Evolutionary conservation across 2,329 filamentous ascomycete genomes (phyloP).

Genomic region (Alternaria rosae): DNA sequence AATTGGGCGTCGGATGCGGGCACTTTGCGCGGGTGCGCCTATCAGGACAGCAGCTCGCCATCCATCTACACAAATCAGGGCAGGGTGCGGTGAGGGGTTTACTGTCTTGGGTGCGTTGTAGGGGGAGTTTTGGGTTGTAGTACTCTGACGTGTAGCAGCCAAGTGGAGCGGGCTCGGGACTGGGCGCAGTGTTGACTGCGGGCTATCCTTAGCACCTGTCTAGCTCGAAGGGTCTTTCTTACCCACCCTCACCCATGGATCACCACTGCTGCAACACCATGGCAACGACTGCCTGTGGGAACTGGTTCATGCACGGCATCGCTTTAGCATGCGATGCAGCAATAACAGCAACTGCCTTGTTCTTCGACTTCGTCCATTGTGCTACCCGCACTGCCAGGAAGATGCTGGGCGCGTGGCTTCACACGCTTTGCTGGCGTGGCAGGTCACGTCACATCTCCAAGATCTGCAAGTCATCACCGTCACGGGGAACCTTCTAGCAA

Average conservation of each 20-base stretch:
- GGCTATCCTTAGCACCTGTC: slow-evolving; percentile 3
- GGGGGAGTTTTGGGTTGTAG: slow-evolving; percentile 17
- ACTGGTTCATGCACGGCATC: not conserved
- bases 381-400: slow-evolving; percentile 6
- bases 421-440: slow-evolving; percentile 18
- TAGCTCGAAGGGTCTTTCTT: slow-evolving; percentile 2
- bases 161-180: slow-evolving; percentile 18
- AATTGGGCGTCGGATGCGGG: slow-evolving; percentile 39
- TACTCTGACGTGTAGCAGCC: slow-evolving; percentile 29
- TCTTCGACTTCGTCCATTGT: not conserved
- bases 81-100: slow-evolving; percentile 19
- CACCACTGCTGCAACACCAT: slow-evolving; percentile 6
- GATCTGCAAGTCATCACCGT: not conserved
- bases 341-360: not conserved
- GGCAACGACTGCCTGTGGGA: not conserved
- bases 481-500: slow-evolving; percentile 2
- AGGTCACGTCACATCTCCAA: slow-evolving; percentile 6
- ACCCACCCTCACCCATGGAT: slow-evolving; percentile 2
- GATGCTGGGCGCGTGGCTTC: slow-evolving; percentile 12
- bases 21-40: slow-evolving; percentile 38
- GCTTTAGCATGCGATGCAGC: not conserved
- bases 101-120: slow-evolving; percentile 14
- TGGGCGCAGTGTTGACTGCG: slow-evolving; percentile 2
- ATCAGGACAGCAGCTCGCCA: slow-evolving; percentile 38
- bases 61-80: slow-evolving; percentile 32